phyloP scores from a whole-genome alignment of 768 basidiomycete species.

The Rhodotorula paludigena region DNA sequence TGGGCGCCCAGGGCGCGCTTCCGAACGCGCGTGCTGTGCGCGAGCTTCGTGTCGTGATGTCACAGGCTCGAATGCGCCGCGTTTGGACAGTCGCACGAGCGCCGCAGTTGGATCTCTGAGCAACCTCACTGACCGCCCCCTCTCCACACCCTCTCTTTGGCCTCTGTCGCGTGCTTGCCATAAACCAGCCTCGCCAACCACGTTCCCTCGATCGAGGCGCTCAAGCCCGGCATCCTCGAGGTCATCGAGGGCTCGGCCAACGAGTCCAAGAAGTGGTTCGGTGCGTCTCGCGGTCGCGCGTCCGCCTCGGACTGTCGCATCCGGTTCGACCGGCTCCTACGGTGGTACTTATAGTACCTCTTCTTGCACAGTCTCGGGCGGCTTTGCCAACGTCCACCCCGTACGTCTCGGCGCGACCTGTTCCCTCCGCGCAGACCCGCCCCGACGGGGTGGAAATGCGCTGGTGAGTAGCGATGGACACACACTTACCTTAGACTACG shows the following conservation, averaged over 20 bases:
- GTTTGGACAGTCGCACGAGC: no score
- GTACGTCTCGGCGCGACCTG: not conserved
- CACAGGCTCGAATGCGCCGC: no score
- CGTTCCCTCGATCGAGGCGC: slow-evolving; percentile 91
- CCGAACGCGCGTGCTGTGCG: no score
- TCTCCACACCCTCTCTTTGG: no score
- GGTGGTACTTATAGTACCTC: not conserved
- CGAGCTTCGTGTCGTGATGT: no score
- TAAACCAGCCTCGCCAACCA: slow-evolving; percentile 86
- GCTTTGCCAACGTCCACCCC: slow-evolving; percentile 95
- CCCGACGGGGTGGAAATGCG: no score
- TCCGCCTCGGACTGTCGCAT: no score
- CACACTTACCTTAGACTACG: not conserved
- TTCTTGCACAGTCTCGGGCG: slow-evolving; percentile 68
- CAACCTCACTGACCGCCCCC: no score
- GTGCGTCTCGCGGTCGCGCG: slow-evolving; percentile 64
- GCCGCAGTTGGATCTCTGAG: no score
- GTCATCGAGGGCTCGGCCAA: slow-evolving; percentile 71
- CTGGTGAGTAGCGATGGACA: not conserved
- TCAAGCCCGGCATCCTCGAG: slow-evolving; percentile 90
- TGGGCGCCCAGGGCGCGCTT: no score
- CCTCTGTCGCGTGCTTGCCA: not conserved
- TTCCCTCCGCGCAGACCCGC: not conserved
- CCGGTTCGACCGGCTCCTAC: no score
- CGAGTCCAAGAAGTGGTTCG: slow-evolving; percentile 90